These are phyloP conservation scores for Pisolithus albus DNA, from an alignment of 768 basidiomycete species.

Conservation along the genomic window DNA sequence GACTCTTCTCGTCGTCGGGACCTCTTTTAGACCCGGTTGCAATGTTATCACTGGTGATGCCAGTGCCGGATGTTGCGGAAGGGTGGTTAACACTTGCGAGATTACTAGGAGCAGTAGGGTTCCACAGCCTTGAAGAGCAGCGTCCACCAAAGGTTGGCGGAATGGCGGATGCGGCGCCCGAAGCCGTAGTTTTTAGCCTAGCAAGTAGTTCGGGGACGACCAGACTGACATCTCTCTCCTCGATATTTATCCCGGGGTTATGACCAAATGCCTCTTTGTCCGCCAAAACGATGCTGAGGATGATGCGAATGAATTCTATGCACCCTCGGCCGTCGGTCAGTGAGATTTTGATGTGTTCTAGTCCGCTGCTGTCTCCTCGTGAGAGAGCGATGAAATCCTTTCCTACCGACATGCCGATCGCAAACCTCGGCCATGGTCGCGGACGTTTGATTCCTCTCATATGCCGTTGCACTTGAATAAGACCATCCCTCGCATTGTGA, in stretches of 20 bases:
- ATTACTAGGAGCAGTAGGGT: neutral
- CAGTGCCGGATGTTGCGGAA: neutral
- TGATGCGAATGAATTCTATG: constrained; percentile 2
- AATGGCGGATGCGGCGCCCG: neutral
- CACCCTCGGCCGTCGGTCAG: neutral
- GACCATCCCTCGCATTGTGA: neutral
- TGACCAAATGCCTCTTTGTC: neutral
- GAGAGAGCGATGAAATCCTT: neutral
- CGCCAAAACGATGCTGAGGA: neutral
- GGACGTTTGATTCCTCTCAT: constrained; percentile 2
- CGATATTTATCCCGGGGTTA: constrained; percentile 1
- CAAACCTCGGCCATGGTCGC: constrained; percentile 1
- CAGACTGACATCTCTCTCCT: neutral
- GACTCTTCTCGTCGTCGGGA: neutral
- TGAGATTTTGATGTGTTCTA: neutral
- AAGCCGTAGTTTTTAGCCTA: neutral
- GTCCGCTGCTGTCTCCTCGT: constrained; percentile 1
- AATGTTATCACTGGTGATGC: neutral
- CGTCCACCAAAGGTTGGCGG: neutral
- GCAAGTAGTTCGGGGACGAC: neutral
- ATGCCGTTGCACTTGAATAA: neutral
- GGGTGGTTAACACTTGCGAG: neutral
- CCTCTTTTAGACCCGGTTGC: constrained; percentile 1
- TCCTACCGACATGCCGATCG: neutral
- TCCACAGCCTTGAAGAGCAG: neutral